A percentile compares a stretch with the other conserved stretches of the same genome.
phyloP scores from a whole-genome alignment of 805 yeast species.

The Cyberlindnera saturnus region DNA sequence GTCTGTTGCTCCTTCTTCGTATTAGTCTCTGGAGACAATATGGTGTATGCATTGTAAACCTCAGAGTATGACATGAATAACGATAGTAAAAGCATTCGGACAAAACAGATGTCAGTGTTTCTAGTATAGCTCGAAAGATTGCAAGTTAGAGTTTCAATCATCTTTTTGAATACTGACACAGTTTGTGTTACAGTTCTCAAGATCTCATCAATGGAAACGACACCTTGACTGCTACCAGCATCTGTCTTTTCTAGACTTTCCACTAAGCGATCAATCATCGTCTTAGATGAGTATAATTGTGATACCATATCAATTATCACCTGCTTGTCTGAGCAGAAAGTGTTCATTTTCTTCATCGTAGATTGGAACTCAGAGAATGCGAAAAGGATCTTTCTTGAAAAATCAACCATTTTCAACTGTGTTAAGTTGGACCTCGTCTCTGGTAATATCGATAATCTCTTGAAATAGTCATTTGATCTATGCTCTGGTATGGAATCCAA shows the following conservation, averaged over 20 bases:
- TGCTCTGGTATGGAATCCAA: slow-evolving; percentile 30
- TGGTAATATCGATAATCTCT: slow-evolving; percentile 57
- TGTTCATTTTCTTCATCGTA: slow-evolving; percentile 48
- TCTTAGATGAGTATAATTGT: slow-evolving; percentile 43
- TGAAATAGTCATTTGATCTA: slow-evolving; percentile 57
- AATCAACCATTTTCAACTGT: slow-evolving; percentile 29
- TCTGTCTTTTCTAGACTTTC: slow-evolving; percentile 50
- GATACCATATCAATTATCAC: slow-evolving; percentile 50
- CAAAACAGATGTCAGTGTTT: slow-evolving; percentile 56
- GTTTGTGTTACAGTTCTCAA: slow-evolving; percentile 12
- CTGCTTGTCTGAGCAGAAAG: slow-evolving; percentile 51
- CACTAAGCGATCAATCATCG: slow-evolving; percentile 50
- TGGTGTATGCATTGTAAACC: slow-evolving; percentile 56
- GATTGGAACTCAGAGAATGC: slow-evolving; percentile 61
- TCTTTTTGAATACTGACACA: slow-evolving; percentile 41
- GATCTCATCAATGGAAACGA: slow-evolving; percentile 11
- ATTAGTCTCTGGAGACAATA: slow-evolving; percentile 22
- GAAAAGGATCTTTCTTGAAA: slow-evolving; percentile 55
- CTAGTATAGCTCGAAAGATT: slow-evolving; percentile 44
- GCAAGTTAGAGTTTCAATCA: slow-evolving; percentile 42
- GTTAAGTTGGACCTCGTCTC: slow-evolving; percentile 32
- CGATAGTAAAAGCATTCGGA: slow-evolving; percentile 57
- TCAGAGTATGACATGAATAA: slow-evolving; percentile 61
- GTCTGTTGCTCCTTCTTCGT: not conserved
- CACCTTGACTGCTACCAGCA: slow-evolving; percentile 8